phyloP scores from a whole-genome alignment of 2,329 filamentous ascomycete genomes.

The Venturia aucupariae region DNA sequence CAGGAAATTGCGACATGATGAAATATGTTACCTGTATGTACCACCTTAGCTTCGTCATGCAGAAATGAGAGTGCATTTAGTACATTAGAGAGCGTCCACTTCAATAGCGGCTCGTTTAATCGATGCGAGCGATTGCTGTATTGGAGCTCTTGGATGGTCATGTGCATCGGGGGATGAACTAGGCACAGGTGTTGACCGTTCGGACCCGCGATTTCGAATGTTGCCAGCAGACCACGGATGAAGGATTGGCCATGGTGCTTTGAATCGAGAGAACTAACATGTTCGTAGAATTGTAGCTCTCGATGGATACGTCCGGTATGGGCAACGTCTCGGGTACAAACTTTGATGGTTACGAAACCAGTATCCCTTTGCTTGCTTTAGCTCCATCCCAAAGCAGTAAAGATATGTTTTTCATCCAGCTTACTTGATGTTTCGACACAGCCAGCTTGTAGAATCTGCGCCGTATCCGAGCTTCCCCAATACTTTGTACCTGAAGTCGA shows the following conservation, averaged over 20 bases:
- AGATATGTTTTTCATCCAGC: not conserved
- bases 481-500: constrained; percentile 30
- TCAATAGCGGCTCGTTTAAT: not conserved
- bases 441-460: not conserved
- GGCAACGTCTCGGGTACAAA: not conserved
- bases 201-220: not conserved
- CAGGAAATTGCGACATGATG: not conserved
- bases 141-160: not conserved
- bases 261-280: not conserved
- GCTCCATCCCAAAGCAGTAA: too few species aligned
- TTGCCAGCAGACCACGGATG: not conserved
- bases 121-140: not conserved
- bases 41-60: not conserved
- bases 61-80: not conserved
- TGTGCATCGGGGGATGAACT: not conserved
- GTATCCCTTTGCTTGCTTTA: not conserved
- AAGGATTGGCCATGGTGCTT: not conserved
- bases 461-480: constrained; percentile 1
- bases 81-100: not conserved
- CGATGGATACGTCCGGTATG: not conserved
- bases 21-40: not conserved
- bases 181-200: not conserved
- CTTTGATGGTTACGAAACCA: not conserved
- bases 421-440: not conserved
- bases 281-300: not conserved